These are phyloP conservation scores for Euphorbia tirucalli DNA, from an alignment of 345 rosid genomes.

Conservation along the genomic window DNA sequence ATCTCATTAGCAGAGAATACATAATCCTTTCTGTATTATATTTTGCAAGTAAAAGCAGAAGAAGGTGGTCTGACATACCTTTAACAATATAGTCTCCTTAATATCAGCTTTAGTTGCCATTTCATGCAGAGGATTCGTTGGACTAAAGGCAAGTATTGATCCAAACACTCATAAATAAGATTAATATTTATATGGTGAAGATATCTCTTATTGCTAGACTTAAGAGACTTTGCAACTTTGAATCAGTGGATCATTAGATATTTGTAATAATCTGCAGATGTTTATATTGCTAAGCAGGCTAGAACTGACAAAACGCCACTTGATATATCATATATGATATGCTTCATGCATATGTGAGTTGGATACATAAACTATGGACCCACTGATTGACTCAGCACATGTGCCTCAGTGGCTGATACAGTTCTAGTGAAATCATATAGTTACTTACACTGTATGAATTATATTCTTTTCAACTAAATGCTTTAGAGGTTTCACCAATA, in stretches of 20 bases:
- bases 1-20: too few relatives aligned
- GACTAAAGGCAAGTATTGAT: conserved; percentile 6
- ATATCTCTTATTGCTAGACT: conserved; percentile 7
- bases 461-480: too few relatives aligned
- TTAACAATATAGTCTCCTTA: conserved; percentile 31
- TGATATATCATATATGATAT: conserved; percentile 23
- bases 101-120: conserved; percentile 63
- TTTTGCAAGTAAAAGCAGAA: background rate
- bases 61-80: conserved; percentile 37
- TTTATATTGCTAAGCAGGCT: conserved; percentile 30
- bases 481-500: conserved; percentile 22
- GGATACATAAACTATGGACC: conserved; percentile 46
- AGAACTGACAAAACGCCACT: conserved; percentile 49
- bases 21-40: too few relatives aligned
- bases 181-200: background rate
- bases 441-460: background rate
- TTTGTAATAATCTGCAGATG: conserved; percentile 27
- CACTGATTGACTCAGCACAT: conserved; percentile 35
- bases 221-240: too few relatives aligned
- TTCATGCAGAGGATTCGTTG: conserved; percentile 34
- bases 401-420: conserved; percentile 18
- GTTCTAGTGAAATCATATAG: conserved; percentile 11
- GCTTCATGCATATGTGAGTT: conserved; percentile 46
- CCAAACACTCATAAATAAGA: background rate
- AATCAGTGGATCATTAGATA: conserved; percentile 33